Evolutionary conservation across 2,329 filamentous ascomycete genomes (phyloP), one percentile per base, ranked within the genome.

Genomic region (Purpureocillium takamizusanense): DNA sequence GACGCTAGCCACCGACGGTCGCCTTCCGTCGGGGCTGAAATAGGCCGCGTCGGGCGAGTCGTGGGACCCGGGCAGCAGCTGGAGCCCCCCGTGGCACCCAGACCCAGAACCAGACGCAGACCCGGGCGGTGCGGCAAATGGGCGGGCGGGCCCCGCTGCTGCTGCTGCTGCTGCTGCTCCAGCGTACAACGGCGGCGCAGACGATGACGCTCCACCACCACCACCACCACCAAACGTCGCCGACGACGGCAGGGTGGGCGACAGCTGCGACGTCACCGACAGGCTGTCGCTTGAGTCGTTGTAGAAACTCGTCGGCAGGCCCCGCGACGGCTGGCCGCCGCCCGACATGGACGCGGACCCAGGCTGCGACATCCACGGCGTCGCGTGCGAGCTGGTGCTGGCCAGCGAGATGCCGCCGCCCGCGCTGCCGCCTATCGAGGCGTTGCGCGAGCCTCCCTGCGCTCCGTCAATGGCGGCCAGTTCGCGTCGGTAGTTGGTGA

Each of bases 1-100:
- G 46, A 89, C 80, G 60, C 89, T 95, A 30, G 88, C 88, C 36
- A 87, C 75, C 4, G 92, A 97, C 2, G 90, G 90, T 36, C 90
- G 76, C 45, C 92, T 72, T 50, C 85, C 83, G 53, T 94, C 85
- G 42, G 38, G 8, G 36, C 69, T 66, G 44, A 74, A 78, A 51
- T 74, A 81, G 33, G 74, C 63, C 31, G 66, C 61, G 37, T 83
- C 80, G 8, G 76, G 70, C 4, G 76, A 76, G 37, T 85, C 82
- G 49, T 71, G 76, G 21, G 34, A 10, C 21, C 21, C 21, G 21
- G 21, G 21, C n/a, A n/a, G n/a, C n/a, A n/a, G n/a, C n/a, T n/a
- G n/a, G n/a, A n/a, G n/a, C n/a, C n/a, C n/a, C n/a, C n/a, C n/a
- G n/a, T n/a, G n/a, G n/a, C n/a, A n/a, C n/a, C n/a, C n/a, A n/a